phyloP scores from a whole-genome alignment of 495 filamentous ascomycete genomes.

The Annulohypoxylon bovei region DNA sequence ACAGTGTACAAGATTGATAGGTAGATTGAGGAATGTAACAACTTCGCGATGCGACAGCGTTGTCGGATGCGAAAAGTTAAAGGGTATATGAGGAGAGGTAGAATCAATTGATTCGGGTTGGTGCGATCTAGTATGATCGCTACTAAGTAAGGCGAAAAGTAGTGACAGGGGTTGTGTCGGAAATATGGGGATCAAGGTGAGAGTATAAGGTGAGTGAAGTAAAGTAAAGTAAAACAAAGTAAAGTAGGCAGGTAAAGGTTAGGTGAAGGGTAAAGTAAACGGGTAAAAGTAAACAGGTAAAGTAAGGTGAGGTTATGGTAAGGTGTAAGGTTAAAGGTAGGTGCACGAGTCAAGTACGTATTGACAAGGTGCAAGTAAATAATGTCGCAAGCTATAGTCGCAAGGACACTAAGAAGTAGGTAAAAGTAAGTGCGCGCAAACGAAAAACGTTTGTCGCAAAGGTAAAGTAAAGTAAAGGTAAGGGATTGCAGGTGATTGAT shows the following conservation, averaged over 20 bases:
- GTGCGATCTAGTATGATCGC: not conserved
- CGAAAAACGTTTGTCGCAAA: not conserved
- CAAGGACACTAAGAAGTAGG: not conserved
- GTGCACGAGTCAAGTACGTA: not conserved
- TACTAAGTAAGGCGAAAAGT: not conserved
- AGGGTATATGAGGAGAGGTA: not conserved
- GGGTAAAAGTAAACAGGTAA: not conserved
- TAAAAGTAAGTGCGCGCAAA: not conserved
- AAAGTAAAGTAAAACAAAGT: not conserved
- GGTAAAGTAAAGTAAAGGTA: not conserved
- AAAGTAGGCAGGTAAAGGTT: not conserved
- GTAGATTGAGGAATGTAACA: not conserved
- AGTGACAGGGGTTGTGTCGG: not conserved
- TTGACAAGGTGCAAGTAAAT: not conserved
- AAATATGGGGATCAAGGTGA: not conserved
- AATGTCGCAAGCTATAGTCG: not conserved
- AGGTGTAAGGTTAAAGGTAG: not conserved
- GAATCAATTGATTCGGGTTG: not conserved
- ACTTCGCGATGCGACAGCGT: not conserved
- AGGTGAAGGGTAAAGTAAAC: too few species aligned
- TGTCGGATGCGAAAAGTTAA: constrained; percentile 8
- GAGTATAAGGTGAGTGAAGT: not conserved
- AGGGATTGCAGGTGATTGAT: not conserved
- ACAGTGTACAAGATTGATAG: not conserved
- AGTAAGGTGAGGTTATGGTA: not conserved